Percentiles rank a stretch among this genome's conserved stretches.
These are phyloP conservation scores for Herpotrichia juniperi DNA, from an alignment of 2,329 filamentous ascomycete species.

Conservation along the genomic window DNA sequence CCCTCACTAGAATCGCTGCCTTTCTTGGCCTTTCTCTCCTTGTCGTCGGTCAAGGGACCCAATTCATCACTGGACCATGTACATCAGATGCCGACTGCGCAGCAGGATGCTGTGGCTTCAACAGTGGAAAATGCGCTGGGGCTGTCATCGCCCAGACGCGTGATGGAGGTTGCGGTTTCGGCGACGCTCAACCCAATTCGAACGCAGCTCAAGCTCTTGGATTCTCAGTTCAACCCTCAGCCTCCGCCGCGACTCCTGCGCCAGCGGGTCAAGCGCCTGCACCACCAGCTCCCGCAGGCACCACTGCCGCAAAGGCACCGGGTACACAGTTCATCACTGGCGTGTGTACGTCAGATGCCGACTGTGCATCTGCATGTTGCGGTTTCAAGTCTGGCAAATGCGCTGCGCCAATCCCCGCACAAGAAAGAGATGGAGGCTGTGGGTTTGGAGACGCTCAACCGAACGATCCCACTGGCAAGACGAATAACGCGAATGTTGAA, in stretches of 20 bases:
- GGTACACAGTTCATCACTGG: conserved; percentile 47
- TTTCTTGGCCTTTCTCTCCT: conserved; percentile 31
- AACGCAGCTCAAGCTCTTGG: conserved; percentile 34
- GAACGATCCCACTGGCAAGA: conserved; percentile 22
- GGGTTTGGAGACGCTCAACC: conserved; percentile 42
- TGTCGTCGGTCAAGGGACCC: conserved; percentile 33
- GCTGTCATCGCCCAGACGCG: conserved; percentile 40
- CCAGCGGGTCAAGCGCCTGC: background rate
- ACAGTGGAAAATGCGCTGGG: conserved; percentile 38
- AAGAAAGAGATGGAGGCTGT: conserved; percentile 39
- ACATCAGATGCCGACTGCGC: conserved; percentile 34
- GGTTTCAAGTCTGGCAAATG: conserved; percentile 42
- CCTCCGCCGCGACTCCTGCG: background rate
- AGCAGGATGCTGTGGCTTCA: conserved; percentile 34
- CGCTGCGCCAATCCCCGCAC: conserved; percentile 34
- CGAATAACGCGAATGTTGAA: background rate
- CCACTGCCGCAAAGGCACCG: background rate
- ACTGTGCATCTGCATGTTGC: conserved; percentile 47
- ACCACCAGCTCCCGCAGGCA: background rate
- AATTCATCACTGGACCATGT: conserved; percentile 48
- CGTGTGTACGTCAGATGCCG: conserved; percentile 43
- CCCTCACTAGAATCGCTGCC: conserved; percentile 31
- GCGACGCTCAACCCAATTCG: conserved; percentile 41
- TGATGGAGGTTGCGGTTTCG: conserved; percentile 46
- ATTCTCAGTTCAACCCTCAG: background rate